Conservation (phyloP, 1,284 basidiomycete genomes). For the Austroboletus novae-zelandiae region DNA sequence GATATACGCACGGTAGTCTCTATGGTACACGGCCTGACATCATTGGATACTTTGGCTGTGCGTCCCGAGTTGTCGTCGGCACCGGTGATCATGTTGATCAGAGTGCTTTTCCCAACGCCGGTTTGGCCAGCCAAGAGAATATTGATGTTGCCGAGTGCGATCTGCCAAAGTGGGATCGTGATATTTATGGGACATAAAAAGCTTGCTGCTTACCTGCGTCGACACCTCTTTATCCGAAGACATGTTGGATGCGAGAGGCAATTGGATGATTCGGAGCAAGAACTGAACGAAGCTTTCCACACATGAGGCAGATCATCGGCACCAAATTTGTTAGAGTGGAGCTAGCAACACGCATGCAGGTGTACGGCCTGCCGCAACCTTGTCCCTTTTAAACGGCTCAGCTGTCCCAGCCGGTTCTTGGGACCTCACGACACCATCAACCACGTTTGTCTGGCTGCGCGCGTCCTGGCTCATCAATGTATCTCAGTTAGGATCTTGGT, state of each 20-base stretch:
- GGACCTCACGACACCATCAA: too few species aligned
- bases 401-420: too few species aligned
- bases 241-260: conserved; percentile 3
- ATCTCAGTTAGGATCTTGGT: too few species aligned
- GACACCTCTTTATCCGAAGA: background rate
- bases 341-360: too few species aligned
- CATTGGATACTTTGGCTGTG: conserved; percentile 25
- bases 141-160: conserved; percentile 1
- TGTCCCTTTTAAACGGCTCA: too few species aligned
- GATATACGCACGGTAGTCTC: conserved; percentile 17
- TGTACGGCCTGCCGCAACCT: too few species aligned
- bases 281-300: too few species aligned
- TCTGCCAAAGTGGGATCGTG: conserved; percentile 2
- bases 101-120: conserved; percentile 27
- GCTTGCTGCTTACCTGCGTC: conserved; percentile 8
- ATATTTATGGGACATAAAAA: background rate
- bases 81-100: conserved; percentile 29
- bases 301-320: too few species aligned
- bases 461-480: too few species aligned
- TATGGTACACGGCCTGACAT: conserved; percentile 23
- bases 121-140: conserved; percentile 28
- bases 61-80: conserved; percentile 6
- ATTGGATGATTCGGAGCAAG: conserved; percentile 3
- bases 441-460: too few species aligned
- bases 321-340: too few species aligned